Percentiles rank a stretch among this genome's conserved stretches.
phyloP scores from a whole-genome alignment of 176 grass and related monocot species.

The Olyra latifolia region DNA sequence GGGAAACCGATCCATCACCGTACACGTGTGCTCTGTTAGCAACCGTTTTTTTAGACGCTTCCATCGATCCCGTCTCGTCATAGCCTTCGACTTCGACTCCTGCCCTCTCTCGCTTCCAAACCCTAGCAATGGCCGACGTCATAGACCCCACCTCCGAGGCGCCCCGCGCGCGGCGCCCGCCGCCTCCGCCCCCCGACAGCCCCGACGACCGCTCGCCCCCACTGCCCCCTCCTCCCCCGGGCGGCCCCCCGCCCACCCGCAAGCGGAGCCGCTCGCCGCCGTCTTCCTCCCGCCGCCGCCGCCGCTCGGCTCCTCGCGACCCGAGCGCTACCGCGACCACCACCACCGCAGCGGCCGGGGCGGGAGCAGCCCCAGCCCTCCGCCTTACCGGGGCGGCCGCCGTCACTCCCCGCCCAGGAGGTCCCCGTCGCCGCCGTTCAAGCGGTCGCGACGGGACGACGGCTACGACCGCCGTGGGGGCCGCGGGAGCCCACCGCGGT shows the following conservation, averaged over 20 bases:
- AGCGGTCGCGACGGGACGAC: constrained; percentile 78
- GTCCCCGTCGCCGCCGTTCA: constrained; percentile 71
- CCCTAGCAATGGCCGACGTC: constrained; percentile 89
- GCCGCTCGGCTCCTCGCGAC: constrained; percentile 47
- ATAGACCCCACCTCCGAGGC: constrained; percentile 66
- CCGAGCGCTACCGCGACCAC: constrained; percentile 62
- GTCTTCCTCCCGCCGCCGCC: constrained; percentile 52
- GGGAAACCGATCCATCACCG: neutral
- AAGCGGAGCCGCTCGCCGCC: constrained; percentile 65
- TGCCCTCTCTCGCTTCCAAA: constrained; percentile 24
- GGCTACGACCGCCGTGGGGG: constrained; percentile 84
- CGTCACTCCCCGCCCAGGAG: constrained; percentile 70
- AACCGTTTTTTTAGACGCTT: constrained; percentile 14
- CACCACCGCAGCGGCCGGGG: constrained; percentile 42
- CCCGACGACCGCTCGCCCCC: constrained; percentile 48
- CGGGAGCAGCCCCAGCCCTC: constrained; percentile 56
- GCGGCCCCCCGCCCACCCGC: constrained; percentile 42
- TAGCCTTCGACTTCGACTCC: neutral
- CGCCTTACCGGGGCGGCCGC: constrained; percentile 61
- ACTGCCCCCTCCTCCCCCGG: constrained; percentile 54
- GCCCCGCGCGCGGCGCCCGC: constrained; percentile 41
- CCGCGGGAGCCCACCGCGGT: constrained; percentile 67
- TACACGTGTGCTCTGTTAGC: neutral
- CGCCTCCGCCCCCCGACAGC: constrained; percentile 47
- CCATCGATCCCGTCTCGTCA: neutral